phyloP scores from a whole-genome alignment of 2,329 filamentous ascomycete species.

The Claviceps sp. region DNA sequence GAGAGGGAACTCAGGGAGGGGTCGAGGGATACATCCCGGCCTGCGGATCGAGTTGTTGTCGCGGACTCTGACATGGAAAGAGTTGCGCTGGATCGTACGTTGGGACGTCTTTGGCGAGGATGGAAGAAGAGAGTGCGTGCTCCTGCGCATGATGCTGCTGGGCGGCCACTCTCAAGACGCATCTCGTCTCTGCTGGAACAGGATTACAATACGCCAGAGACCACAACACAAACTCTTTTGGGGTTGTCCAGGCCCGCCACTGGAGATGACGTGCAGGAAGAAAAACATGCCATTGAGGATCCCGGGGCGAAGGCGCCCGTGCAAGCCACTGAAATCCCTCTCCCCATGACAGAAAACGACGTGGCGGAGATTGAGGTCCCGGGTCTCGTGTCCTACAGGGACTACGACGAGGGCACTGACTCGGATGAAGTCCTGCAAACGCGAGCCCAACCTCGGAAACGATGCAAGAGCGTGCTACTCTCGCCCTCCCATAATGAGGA shows the following conservation, averaged over 20 bases:
- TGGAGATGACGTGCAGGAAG: conserved; percentile 5
- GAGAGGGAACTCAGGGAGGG: conserved; percentile 46
- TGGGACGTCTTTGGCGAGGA: conserved; percentile 83
- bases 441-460: conserved; percentile 10
- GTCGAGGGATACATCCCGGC: conserved; percentile 29
- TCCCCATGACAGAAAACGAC: conserved; percentile 55
- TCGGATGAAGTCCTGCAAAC: conserved; percentile 15
- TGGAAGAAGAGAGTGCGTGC: conserved; percentile 80
- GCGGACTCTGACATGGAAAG: conserved; percentile 89
- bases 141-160: conserved; percentile 32
- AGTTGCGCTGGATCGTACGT: conserved; percentile 73
- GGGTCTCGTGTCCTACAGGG: conserved; percentile 47
- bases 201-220: conserved; percentile 17
- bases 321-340: conserved; percentile 38
- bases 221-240: conserved; percentile 22
- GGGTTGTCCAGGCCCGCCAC: conserved; percentile 5
- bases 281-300: conserved; percentile 10
- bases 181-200: conserved; percentile 20
- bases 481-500: conserved; percentile 11
- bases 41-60: conserved; percentile 59
- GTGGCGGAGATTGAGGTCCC: conserved; percentile 71
- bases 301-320: conserved; percentile 17
- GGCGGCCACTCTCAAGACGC: conserved; percentile 36
- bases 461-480: conserved; percentile 33
- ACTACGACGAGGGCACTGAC: conserved; percentile 47